phyloP scores from a whole-genome alignment of 768 basidiomycete species.

The Fomitopsis pulvina region DNA sequence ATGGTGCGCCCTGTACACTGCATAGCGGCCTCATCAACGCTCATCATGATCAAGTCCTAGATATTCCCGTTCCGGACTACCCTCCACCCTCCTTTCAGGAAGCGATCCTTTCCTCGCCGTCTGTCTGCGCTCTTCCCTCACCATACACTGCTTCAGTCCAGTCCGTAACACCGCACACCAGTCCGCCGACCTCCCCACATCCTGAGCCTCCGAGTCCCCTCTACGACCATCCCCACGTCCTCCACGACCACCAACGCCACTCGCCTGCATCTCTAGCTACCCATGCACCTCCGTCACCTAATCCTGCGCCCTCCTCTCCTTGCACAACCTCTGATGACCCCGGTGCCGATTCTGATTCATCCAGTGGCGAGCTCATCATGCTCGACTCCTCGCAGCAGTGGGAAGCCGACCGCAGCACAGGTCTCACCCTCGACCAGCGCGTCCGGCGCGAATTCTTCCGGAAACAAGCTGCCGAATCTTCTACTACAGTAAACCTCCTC shows the following conservation, averaged over 20 bases:
- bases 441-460: conserved; percentile 25
- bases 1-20: conserved; percentile 13
- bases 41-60: conserved; percentile 1
- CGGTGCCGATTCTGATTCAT: conserved; percentile 42
- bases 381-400: conserved; percentile 35
- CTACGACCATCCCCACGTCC: background rate
- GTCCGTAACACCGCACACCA: background rate
- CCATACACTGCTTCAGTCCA: background rate
- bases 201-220: background rate
- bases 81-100: conserved; percentile 76
- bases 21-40: background rate
- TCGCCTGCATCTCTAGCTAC: background rate
- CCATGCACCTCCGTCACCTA: background rate
- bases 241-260: too few species aligned
- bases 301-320: background rate
- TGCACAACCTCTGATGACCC: conserved; percentile 12
- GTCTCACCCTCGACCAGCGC: conserved; percentile 36
- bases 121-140: conserved; percentile 4
- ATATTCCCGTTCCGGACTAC: conserved; percentile 44
- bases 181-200: background rate
- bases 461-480: conserved; percentile 4
- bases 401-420: conserved; percentile 39
- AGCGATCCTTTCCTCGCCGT: conserved; percentile 30
- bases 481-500: background rate
- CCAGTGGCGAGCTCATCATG: conserved; percentile 48